Evolutionary conservation across 2,329 filamentous ascomycete species (phyloP).

Genomic region (Monosporascus sp.): DNA sequence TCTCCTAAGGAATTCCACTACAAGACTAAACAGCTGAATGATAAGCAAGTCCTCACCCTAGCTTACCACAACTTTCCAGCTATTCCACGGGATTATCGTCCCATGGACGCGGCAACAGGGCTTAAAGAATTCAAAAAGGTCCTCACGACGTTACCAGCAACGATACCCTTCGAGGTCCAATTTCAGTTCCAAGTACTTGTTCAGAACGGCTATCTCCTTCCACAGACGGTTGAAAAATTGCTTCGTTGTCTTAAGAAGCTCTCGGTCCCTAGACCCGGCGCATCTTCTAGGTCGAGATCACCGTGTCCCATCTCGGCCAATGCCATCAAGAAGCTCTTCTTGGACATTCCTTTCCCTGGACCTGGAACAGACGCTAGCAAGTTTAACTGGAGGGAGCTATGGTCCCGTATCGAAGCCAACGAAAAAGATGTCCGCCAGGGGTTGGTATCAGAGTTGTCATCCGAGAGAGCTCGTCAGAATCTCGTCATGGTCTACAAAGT

Average conservation of each 20-base stretch:
- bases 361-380: slow-evolving; percentile 42
- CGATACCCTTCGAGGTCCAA: slow-evolving; percentile 47
- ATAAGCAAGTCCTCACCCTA: slow-evolving; percentile 20
- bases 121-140: slow-evolving; percentile 29
- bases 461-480: slow-evolving; percentile 29
- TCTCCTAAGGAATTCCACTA: slow-evolving; percentile 20
- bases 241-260: slow-evolving; percentile 36
- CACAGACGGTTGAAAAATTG: slow-evolving; percentile 43
- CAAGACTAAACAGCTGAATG: slow-evolving; percentile 22
- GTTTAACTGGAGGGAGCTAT: slow-evolving; percentile 26
- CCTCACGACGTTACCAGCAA: slow-evolving; percentile 20
- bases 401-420: slow-evolving; percentile 31
- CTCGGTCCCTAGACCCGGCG: not conserved
- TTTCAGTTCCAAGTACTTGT: slow-evolving; percentile 62
- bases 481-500: slow-evolving; percentile 50
- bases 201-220: slow-evolving; percentile 57
- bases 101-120: slow-evolving; percentile 13
- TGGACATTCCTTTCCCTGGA: slow-evolving; percentile 48
- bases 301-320: slow-evolving; percentile 41
- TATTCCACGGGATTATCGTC: slow-evolving; percentile 1
- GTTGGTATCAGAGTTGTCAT: slow-evolving; percentile 16
- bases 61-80: slow-evolving; percentile 17
- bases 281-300: slow-evolving; percentile 1
- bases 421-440: slow-evolving; percentile 33
- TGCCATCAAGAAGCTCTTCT: slow-evolving; percentile 48